Base-by-base conservation (phyloP, 345 rosid species). In the Sapria himalayana region DNA sequence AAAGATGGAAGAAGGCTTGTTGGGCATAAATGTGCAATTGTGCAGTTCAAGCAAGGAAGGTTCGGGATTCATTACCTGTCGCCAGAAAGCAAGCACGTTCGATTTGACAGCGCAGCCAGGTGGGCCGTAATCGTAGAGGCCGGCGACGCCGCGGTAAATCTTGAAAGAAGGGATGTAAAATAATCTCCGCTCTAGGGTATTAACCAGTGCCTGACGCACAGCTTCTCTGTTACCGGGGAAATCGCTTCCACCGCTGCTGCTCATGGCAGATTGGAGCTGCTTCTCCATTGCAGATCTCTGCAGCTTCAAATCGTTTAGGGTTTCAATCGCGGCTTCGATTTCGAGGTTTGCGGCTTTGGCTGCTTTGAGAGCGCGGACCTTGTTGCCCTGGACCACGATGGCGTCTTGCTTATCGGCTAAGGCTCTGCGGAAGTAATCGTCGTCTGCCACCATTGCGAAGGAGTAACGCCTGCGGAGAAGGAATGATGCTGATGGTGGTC, bases 141-240 rank as follows among this genome's bases (percentile, higher is more conserved):
- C 97, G 9, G 97, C 92, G 2, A 86, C 94, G 4, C 94, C 94
- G 7, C 92, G 45, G 50, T 86, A 86, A 47, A 86, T 86, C 71
- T 78, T 74, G 51, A 81, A 86, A 1, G 94, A 81, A 0, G 92
- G 89, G 1, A 71, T 75, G 47, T 60, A 86, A 33, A 86, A 86
- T 56, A 81, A 62, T 15, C 85, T 76, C 33, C 94, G 63, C 50
- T 76, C 97, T 0, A 86, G 75, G 5, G 97, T 76, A 45, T 81
- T 86, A 3, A 54, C 72, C 1, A 65, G 77, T 25, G 74, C 50
- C 55, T 76, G 81, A 6, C 97, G 84, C 54, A 86, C 81, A 13
- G 76, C 80, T 56, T 86, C 97, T 49, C 71, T 66, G 56, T 51
- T 63, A 22, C 61, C 33, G 2, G 78, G 39, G 39, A 69, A 54